These are phyloP conservation scores for Tolypocladium tundrense DNA, from an alignment of 2,329 filamentous ascomycete genomes.

Conservation along the genomic window DNA sequence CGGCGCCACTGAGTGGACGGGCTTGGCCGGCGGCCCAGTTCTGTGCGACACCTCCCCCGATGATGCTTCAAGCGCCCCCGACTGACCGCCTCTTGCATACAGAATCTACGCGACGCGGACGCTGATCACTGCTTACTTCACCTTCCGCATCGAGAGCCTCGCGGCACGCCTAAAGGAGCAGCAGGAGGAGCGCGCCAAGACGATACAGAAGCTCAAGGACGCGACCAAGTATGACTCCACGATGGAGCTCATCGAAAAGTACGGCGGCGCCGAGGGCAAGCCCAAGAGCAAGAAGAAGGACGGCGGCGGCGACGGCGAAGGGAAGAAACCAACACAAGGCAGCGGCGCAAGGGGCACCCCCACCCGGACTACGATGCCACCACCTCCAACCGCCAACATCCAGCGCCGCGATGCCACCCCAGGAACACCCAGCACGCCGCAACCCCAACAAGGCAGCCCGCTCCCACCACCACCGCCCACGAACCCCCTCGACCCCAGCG, in stretches of 20 bases:
- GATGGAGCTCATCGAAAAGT: slow-evolving; percentile 85
- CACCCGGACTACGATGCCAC: slow-evolving; percentile 38
- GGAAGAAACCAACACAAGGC: slow-evolving; percentile 7
- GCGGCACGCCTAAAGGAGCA: slow-evolving; percentile 62
- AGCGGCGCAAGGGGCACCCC: slow-evolving; percentile 9
- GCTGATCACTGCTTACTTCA: slow-evolving; percentile 60
- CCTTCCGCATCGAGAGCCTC: slow-evolving; percentile 65
- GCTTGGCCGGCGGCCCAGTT: slow-evolving; percentile 67
- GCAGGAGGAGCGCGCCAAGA: slow-evolving; percentile 69
- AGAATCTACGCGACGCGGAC: slow-evolving; percentile 75
- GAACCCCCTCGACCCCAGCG: slow-evolving; percentile 29
- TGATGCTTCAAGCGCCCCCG: not conserved
- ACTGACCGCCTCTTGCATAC: slow-evolving; percentile 10
- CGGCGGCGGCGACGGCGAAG: slow-evolving; percentile 2
- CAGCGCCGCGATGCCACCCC: slow-evolving; percentile 26
- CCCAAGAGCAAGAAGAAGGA: slow-evolving; percentile 10
- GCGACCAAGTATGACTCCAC: slow-evolving; percentile 96
- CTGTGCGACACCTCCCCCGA: slow-evolving; percentile 40
- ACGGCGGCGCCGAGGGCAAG: slow-evolving; percentile 58
- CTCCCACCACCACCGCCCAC: slow-evolving; percentile 15
- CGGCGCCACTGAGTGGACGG: slow-evolving; percentile 66
- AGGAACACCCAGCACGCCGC: not conserved
- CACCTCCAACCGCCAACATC: slow-evolving; percentile 56
- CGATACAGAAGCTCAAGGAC: slow-evolving; percentile 88
- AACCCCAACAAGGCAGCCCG: slow-evolving; percentile 3